phyloP scores from a whole-genome alignment of 2,329 filamentous ascomycete species.

The Beauveria rudraprayagi region DNA sequence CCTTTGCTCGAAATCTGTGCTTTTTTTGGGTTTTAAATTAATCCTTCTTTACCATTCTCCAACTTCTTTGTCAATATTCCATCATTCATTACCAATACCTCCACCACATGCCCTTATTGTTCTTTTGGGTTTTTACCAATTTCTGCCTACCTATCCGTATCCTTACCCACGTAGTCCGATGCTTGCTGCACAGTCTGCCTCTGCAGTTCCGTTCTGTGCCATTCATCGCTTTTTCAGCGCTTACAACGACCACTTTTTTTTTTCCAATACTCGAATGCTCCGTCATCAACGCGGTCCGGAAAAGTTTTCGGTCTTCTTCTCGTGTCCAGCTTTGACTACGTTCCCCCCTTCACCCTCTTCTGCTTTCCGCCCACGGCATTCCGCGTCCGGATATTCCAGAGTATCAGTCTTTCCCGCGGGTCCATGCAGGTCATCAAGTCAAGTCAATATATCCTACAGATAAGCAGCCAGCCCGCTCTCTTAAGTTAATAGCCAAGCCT shows the following conservation, averaged over 20 bases:
- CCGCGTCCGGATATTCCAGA: neutral
- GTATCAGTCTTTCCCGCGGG: neutral
- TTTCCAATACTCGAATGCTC: too few species aligned
- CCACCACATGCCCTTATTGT: neutral
- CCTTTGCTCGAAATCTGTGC: neutral
- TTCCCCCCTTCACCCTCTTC: too few species aligned
- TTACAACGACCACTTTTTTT: too few species aligned
- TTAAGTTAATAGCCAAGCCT: neutral
- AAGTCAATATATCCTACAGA: neutral
- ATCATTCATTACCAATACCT: neutral
- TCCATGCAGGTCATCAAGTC: neutral
- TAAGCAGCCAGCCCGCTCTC: neutral
- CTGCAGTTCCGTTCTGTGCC: too few species aligned
- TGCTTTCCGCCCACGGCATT: too few species aligned
- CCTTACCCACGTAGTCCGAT: neutral
- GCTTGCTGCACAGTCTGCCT: neutral
- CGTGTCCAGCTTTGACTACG: too few species aligned
- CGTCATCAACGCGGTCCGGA: too few species aligned
- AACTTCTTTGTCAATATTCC: neutral
- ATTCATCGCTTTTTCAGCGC: too few species aligned
- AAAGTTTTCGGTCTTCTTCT: too few species aligned
- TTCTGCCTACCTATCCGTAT: neutral
- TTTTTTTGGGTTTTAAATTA: too few species aligned
- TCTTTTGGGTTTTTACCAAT: neutral
- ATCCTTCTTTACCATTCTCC: neutral